Evolutionary conservation across 306 rosid species (phyloP).

Genomic region (Dicorynia guianensis): DNA sequence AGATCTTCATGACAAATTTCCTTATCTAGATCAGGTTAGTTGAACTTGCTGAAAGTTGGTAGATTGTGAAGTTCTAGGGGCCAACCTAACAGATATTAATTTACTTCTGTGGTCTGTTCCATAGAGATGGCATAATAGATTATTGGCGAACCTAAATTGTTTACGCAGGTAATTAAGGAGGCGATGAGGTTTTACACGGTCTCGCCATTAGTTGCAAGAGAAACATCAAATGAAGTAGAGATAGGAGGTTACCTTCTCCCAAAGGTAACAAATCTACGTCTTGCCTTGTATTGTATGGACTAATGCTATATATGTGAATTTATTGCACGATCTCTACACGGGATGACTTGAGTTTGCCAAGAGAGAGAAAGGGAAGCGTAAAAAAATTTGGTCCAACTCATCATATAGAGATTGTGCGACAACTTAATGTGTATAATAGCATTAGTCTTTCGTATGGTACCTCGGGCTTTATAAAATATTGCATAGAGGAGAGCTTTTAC

Average conservation of each 20-base stretch:
- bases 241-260: conserved; percentile 94
- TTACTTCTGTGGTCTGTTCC: background rate
- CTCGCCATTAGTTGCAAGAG: conserved; percentile 94
- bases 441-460: too few species aligned
- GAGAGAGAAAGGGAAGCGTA: too few species aligned
- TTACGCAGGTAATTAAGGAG: conserved; percentile 85
- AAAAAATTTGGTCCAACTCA: too few species aligned
- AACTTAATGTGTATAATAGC: too few species aligned
- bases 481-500: background rate
- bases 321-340: too few species aligned
- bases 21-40: conserved; percentile 84
- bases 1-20: conserved; percentile 81
- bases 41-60: conserved; percentile 2
- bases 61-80: background rate
- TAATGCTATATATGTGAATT: too few species aligned
- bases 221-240: conserved; percentile 77
- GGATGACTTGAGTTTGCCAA: too few species aligned
- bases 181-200: conserved; percentile 81
- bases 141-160: background rate
- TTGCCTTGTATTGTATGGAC: background rate
- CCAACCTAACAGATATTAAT: background rate
- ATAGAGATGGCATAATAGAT: background rate
- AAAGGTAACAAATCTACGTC: conserved; percentile 55
- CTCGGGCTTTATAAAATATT: background rate
- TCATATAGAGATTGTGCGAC: too few species aligned